phyloP scores from a whole-genome alignment of 2,329 filamentous ascomycete species.

The Tolypocladium pustulatum region DNA sequence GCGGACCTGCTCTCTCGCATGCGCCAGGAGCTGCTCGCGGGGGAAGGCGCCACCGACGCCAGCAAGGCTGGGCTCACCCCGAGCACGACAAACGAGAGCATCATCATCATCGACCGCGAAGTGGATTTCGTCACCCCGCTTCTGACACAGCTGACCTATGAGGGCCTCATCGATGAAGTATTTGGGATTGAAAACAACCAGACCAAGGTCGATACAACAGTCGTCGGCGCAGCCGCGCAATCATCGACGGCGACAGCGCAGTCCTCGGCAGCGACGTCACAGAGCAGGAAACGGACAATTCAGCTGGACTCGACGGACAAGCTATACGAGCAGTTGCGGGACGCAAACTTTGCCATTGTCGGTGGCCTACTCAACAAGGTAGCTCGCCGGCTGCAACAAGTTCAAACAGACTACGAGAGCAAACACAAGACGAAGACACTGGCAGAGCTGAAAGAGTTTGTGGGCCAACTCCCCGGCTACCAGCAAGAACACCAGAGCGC shows the following conservation, averaged over 20 bases:
- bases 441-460: conserved; percentile 85
- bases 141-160: conserved; percentile 91
- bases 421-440: conserved; percentile 81
- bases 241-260: conserved; percentile 49
- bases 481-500: conserved; percentile 88
- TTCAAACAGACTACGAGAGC: conserved; percentile 83
- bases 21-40: conserved; percentile 78
- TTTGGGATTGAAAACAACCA: conserved; percentile 90
- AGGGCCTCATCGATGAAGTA: conserved; percentile 88
- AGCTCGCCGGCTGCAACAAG: conserved; percentile 70
- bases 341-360: conserved; percentile 92
- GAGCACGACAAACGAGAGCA: conserved; percentile 77
- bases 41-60: conserved; percentile 58
- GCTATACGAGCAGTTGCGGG: conserved; percentile 76
- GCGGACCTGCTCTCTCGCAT: conserved; percentile 82
- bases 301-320: conserved; percentile 82
- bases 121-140: conserved; percentile 88
- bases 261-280: conserved; percentile 42
- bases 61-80: conserved; percentile 63
- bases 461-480: conserved; percentile 84
- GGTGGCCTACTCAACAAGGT: conserved; percentile 83
- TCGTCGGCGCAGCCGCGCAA: conserved; percentile 66
- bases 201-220: conserved; percentile 81
- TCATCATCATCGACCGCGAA: conserved; percentile 92
- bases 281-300: conserved; percentile 74